These are phyloP conservation scores for Domatiomyces catenatus DNA, from an alignment of 2,329 filamentous ascomycete species.

Conservation along the genomic window DNA sequence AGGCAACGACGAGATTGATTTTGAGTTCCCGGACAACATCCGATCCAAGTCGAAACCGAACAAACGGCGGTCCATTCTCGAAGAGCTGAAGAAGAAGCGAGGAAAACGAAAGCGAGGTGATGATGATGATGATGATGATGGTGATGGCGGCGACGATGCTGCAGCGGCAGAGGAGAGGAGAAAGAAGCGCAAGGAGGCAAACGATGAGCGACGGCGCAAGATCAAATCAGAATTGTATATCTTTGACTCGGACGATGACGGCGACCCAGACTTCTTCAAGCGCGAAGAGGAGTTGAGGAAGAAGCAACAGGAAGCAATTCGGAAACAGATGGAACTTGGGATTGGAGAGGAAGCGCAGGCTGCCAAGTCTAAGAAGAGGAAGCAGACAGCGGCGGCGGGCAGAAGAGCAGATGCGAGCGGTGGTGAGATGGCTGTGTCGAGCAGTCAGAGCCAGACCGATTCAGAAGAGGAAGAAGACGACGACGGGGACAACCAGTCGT, in stretches of 20 bases:
- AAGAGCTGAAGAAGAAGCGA: slow-evolving; percentile 46
- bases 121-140: slow-evolving; percentile 21
- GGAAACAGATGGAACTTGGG: slow-evolving; percentile 32
- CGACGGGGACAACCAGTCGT: no score
- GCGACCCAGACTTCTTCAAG: slow-evolving; percentile 59
- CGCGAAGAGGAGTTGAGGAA: slow-evolving; percentile 54
- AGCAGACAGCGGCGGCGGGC: neutral
- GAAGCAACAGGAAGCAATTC: slow-evolving; percentile 36
- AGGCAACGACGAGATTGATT: slow-evolving; percentile 36
- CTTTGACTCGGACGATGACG: slow-evolving; percentile 60
- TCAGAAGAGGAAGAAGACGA: no score
- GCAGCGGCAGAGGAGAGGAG: slow-evolving; percentile 45
- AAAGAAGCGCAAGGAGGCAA: slow-evolving; percentile 46
- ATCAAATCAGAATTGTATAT: slow-evolving; percentile 79
- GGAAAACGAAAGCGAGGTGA: slow-evolving; percentile 36
- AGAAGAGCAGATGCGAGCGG: slow-evolving; percentile 7
- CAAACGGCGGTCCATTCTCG: slow-evolving; percentile 31
- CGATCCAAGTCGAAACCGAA: slow-evolving; percentile 26
- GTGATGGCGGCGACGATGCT: slow-evolving; percentile 45
- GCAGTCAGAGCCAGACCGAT: slow-evolving; percentile 11
- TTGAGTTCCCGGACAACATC: slow-evolving; percentile 49
- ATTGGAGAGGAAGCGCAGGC: slow-evolving; percentile 16
- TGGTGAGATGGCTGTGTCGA: slow-evolving; percentile 10
- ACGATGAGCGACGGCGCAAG: slow-evolving; percentile 60
- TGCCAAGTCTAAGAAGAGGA: neutral